Base-by-base conservation (phyloP, 768 basidiomycete genomes). In the Crepidotus variabilis region DNA sequence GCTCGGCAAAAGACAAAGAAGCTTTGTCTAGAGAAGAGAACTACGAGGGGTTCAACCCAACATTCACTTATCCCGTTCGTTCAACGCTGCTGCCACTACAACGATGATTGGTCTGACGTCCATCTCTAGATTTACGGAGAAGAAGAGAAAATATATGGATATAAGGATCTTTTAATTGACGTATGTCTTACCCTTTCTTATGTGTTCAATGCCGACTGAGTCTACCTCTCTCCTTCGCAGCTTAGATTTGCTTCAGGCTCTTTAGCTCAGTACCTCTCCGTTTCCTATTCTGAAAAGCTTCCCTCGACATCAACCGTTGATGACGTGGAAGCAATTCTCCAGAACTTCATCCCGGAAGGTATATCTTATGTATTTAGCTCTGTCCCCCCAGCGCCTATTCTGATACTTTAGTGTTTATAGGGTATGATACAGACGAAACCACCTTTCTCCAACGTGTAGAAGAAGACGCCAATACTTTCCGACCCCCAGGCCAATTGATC, bases 71-170 rank as follows among this genome's bases (percentile, higher is more conserved):
- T 72, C 94, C 96, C 5, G 92, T 92, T 63, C 45, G 24, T 24
- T 46, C 23, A 8, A 16, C 35, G 5, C 48, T 16, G 18, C 28
- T 43, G n/a, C n/a, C 16, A 22, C 47, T 35, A 43, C 32, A 49
- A 46, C 21, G n/a, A 6, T 51, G n/a, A 18, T 22, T 16, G 28
- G 47, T 20, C 39, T 43, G 55, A 49, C 33, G 24, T 39, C 51
- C 48, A 23, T 6, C 52, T 18, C 57, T 36, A 93, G 91, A 94
- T 99, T 65, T 98, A 86, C 67, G 96, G 96, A 52, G 93, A 98
- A 64, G 90, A 96, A 52, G 94, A 99, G 74, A 94, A 87, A 74
- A 88, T 98, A 55, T 98, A 96, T 68, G 96, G 96, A 1, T 98
- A 97, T 72, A 81, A 85, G 59, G 87, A 87, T 65, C 78, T 99